Evolutionary conservation across 768 basidiomycete genomes (phyloP), one percentile per base, ranked within the genome.

Genomic region (Termitomyces sp.): DNA sequence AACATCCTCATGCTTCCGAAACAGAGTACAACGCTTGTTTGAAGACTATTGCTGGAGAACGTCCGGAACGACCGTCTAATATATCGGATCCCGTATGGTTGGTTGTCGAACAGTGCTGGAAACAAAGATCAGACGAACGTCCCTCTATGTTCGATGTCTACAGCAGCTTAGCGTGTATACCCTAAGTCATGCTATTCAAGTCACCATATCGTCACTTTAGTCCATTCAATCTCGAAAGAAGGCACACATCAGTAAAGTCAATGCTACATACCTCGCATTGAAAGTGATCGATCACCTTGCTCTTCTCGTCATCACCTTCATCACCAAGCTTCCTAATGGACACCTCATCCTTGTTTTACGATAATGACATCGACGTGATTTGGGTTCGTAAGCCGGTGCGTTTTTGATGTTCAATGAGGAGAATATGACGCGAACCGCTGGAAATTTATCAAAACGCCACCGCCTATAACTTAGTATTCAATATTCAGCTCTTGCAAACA

Each of bases 31-130:
- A 0, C 1, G 59, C 62, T 32, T 16, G 18, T 2, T 8, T 63
- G 1, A 5, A 30, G 4, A 63, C 51, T 28, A 55, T 58, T 6
- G 0, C 51, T 23, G 59, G 58, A 2, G 32, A 3, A 9, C 58
- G 55, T 2, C 62, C 62, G 4, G 23, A 48, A 30, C 58, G 52
- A 26, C 62, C 62, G 9, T 35, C n/a, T 20, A 41, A 60, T 51
- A 48, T 55, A n/a, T 32, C 59, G 20, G 56, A 60, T 2, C 20
- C 30, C 12, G 49, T 63, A 6, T 63, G 58, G 62, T 26, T 5
- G 4, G 26, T 63, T 3, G 41, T 57, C 9, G n/a, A 58, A 20
- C 23, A 55, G 6, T 63, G 62, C 38, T 60, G 62, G 62, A 50
- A 43, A n/a, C 41, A 40, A 14, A 28, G 26, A 12, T 16, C 55